phyloP scores from a whole-genome alignment of 73 alveolate genomes.

The Paraurostyla sp. region DNA sequence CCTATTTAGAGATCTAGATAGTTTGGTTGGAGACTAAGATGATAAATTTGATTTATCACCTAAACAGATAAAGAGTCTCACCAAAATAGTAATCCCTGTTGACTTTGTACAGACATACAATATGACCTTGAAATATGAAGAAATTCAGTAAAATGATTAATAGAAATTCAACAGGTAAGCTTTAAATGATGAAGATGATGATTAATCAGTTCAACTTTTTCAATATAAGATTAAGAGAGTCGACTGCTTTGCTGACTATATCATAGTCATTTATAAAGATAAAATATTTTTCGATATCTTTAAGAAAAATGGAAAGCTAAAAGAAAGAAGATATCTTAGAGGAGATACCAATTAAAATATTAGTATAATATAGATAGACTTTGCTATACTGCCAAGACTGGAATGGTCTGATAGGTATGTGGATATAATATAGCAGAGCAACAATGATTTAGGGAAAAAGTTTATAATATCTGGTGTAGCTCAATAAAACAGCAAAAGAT shows the following conservation, averaged over 20 bases:
- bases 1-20: not conserved
- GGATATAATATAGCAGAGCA: constrained; percentile 15
- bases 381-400: not conserved
- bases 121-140: not conserved
- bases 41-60: not conserved
- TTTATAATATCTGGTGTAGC: constrained; percentile 24
- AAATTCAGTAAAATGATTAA: not conserved
- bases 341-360: not conserved
- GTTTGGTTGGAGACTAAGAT: not conserved
- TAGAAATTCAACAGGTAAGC: not conserved
- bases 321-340: not conserved
- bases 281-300: not conserved
- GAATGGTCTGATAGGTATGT: constrained; percentile 55
- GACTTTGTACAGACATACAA: too few species aligned
- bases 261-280: not conserved
- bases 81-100: not conserved
- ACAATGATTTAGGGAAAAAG: not conserved
- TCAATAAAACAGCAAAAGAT: not conserved
- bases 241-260: constrained; percentile 28
- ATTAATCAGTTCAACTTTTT: not conserved
- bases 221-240: not conserved
- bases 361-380: not conserved
- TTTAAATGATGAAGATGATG: not conserved
- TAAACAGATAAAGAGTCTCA: too few species aligned
- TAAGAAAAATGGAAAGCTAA: not conserved